Evolutionary conservation across 345 rosid genomes (phyloP).

Genomic region (Gossypium herbaceum): DNA sequence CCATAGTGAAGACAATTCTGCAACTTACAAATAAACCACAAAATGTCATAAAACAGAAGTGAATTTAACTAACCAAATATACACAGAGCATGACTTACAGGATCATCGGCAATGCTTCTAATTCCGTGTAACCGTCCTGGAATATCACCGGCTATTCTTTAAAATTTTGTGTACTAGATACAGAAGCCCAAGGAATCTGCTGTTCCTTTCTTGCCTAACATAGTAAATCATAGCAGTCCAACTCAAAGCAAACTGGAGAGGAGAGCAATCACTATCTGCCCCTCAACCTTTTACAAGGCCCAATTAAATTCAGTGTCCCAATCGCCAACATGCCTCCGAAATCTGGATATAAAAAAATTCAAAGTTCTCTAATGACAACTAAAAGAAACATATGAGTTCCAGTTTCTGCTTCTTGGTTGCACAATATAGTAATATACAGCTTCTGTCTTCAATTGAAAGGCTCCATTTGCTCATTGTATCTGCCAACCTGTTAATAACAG

Average conservation of each 20-base stretch:
- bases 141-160: not conserved
- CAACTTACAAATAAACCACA: not conserved
- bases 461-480: not conserved
- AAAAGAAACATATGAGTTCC: not conserved
- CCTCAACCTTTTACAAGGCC: not conserved
- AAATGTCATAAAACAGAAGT: not conserved
- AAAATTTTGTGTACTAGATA: not conserved
- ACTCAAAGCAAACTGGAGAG: not conserved
- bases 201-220: not conserved
- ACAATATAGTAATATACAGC: not conserved
- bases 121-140: not conserved
- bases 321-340: not conserved
- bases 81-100: not conserved
- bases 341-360: not conserved
- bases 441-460: not conserved
- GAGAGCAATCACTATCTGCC: not conserved
- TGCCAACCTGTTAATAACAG: not conserved
- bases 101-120: not conserved
- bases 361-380: not conserved
- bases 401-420: not conserved
- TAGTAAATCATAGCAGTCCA: not conserved
- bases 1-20: not conserved
- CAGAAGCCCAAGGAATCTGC: not conserved
- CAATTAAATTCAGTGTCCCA: conserved; percentile 3
- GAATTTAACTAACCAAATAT: not conserved